Percentiles rank a stretch among this genome's conserved stretches.
Conservation (phyloP, 139 green algal species). For the Mesotaenium endlicherianum region DNA sequence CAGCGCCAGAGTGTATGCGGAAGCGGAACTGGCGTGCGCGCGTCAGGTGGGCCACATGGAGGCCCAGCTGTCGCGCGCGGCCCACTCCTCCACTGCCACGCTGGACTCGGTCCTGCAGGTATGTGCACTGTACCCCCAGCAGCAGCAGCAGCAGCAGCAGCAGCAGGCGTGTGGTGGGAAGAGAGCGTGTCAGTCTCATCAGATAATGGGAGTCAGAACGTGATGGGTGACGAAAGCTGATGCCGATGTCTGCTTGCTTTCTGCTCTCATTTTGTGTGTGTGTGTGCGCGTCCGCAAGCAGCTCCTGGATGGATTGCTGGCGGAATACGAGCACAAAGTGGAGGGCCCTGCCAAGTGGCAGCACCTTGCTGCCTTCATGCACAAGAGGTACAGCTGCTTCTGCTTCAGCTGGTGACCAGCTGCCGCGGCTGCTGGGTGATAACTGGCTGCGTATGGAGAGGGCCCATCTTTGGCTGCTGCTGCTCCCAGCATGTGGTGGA, state of each 20-base stretch:
- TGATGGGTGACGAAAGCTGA: background rate
- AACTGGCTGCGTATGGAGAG: background rate
- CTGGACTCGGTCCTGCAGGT: background rate
- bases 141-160: background rate
- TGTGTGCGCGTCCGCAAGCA: background rate
- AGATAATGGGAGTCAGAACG: too few species aligned
- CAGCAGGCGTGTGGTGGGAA: background rate
- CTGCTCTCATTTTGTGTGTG: background rate
- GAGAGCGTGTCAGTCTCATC: too few species aligned
- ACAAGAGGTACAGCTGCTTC: background rate
- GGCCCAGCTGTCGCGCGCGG: background rate
- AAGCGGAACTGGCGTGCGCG: constrained; percentile 4
- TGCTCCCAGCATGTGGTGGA: background rate
- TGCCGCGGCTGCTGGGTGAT: background rate
- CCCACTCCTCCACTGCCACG: background rate
- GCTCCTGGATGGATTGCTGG: background rate
- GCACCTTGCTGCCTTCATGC: background rate
- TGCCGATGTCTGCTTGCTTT: background rate
- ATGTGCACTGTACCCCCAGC: background rate
- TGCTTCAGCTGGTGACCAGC: background rate
- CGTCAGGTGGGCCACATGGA: background rate
- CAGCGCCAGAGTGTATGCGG: background rate
- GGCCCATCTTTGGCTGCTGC: background rate
- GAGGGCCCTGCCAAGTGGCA: constrained; percentile 19
- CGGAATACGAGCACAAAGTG: background rate